These are phyloP conservation scores for Rhipidocladum racemiflorum DNA, from an alignment of 176 grass and related monocot species.

Conservation along the genomic window DNA sequence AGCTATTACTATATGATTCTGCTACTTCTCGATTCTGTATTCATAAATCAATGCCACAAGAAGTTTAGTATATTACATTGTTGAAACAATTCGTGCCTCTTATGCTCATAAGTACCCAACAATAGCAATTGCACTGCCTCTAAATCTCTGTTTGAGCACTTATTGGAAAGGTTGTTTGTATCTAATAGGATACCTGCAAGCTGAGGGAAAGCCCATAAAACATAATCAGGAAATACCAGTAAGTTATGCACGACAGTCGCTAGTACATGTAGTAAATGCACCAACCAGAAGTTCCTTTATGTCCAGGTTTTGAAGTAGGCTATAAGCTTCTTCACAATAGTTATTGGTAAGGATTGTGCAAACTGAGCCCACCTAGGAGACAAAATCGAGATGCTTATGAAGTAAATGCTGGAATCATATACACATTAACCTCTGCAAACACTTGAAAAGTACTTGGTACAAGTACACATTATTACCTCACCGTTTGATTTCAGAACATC, in stretches of 20 bases:
- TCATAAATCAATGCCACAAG: not conserved
- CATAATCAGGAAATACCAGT: not conserved
- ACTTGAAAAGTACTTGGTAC: conserved; percentile 7
- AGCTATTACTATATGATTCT: not conserved
- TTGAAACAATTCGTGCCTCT: conserved; percentile 53
- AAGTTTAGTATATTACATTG: conserved; percentile 49
- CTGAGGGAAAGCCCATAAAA: conserved; percentile 32
- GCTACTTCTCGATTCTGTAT: not conserved
- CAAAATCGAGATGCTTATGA: conserved; percentile 40
- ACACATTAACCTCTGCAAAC: not conserved
- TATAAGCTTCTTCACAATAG: conserved; percentile 54
- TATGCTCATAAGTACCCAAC: conserved; percentile 33
- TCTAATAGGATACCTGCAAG: conserved; percentile 69
- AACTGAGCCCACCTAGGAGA: conserved; percentile 50
- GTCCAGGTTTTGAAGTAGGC: conserved; percentile 46
- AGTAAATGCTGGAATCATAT: conserved; percentile 31
- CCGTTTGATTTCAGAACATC: conserved; percentile 64
- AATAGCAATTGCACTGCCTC: conserved; percentile 59
- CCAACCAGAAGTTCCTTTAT: conserved; percentile 71
- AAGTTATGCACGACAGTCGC: not conserved
- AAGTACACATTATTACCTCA: conserved; percentile 45
- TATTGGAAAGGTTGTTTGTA: conserved; percentile 52
- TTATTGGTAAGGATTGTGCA: conserved; percentile 52
- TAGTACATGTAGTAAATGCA: conserved; percentile 19
- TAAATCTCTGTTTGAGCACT: conserved; percentile 55